Evolutionary conservation across 1,139 yeast genomes (phyloP), one percentile per base, ranked within the genome.

Genomic region (Magnusiomyces tetraspermus): DNA sequence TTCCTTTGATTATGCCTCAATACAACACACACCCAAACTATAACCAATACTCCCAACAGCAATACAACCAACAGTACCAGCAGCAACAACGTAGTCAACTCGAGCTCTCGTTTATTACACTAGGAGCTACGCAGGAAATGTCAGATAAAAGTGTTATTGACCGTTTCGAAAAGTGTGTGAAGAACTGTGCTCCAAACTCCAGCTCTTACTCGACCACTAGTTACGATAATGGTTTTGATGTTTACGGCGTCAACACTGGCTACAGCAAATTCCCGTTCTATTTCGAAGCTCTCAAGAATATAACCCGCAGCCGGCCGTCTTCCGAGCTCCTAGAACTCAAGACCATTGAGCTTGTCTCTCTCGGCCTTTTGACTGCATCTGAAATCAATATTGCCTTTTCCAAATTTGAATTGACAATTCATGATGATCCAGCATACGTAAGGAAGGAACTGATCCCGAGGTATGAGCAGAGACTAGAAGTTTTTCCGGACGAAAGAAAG

Each of bases 101-200:
- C 10, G 38, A 33, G 17, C 38, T 4, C 10, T 15, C 38, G 5
- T 46, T 24, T 24, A 26, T 31, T 10, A 28, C 36, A 45, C 71
- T 90, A 23, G 87, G 92, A 37, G 74, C 78, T 1, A 74, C 77
- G 38, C 75, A 80, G 57, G 71, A 73, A 55, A 86, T 83, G 65
- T 72, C 75, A 47, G 94, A 85, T 59, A 80, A 79, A 50, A 68
- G 78, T 46, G 73, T 89, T 13, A 76, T 79, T 36, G 74, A 74
- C 47, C 78, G 88, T 53, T 90, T 81, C 66, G 82, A 82, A 48
- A n/a, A n/a, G n/a, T n/a, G n/a, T n/a, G n/a, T n/a, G n/a, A n/a
- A n/a, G n/a, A n/a, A n/a, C n/a, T n/a, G n/a, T n/a, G n/a, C n/a
- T n/a, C n/a, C n/a, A n/a, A n/a, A n/a, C n/a, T n/a, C n/a, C n/a